Conservation (phyloP, 2,329 filamentous ascomycete species). For the Cercospora zeina region DNA sequence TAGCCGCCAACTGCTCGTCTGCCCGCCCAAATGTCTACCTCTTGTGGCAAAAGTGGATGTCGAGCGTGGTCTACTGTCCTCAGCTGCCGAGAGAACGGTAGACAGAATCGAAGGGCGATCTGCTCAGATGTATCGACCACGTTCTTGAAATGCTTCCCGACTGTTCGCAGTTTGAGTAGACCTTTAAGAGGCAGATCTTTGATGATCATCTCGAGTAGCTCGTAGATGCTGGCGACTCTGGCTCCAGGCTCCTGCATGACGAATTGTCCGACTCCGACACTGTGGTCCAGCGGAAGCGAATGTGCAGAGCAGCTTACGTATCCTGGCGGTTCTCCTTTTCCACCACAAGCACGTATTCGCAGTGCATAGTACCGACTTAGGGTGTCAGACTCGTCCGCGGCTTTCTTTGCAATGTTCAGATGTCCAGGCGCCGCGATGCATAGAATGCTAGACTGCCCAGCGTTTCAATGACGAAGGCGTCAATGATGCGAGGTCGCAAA, state of each 20-base stretch:
- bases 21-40: slow-evolving; percentile 20
- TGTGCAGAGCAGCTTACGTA: not conserved
- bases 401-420: not conserved
- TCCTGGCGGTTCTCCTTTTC: not conserved
- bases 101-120: slow-evolving; percentile 15
- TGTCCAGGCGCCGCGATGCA: not conserved
- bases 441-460: not conserved
- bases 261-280: not conserved
- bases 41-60: slow-evolving; percentile 17
- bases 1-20: slow-evolving; percentile 9
- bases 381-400: not conserved
- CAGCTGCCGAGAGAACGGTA: slow-evolving; percentile 9
- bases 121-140: slow-evolving; percentile 20
- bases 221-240: slow-evolving; percentile 19
- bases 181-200: slow-evolving; percentile 15
- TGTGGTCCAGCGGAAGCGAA: slow-evolving; percentile 2
- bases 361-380: not conserved
- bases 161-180: slow-evolving; percentile 10
- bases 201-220: slow-evolving; percentile 25
- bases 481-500: not conserved
- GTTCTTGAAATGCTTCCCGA: slow-evolving; percentile 10
- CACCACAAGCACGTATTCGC: not conserved
- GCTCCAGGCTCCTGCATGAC: slow-evolving; percentile 11
- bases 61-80: slow-evolving; percentile 13
- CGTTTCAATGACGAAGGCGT: not conserved